A percentile compares a stretch with the other conserved stretches of the same genome.
Evolutionary conservation across 805 yeast species (phyloP).

Genomic region (Brettanomyces custersianus): DNA sequence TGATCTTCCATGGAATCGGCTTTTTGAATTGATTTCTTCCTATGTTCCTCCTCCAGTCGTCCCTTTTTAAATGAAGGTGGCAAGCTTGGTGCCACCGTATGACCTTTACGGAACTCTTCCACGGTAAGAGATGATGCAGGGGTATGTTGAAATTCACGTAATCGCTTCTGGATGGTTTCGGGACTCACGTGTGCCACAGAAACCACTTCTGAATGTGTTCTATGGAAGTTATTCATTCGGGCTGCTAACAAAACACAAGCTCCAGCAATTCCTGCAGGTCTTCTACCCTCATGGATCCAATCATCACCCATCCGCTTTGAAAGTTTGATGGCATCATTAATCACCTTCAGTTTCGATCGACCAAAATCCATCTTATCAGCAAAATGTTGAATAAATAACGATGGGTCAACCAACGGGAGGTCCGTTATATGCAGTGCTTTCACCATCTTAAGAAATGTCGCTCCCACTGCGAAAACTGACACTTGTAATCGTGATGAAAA

Average conservation of each 20-base stretch:
- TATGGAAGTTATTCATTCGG: constrained; percentile 88
- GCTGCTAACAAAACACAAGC: constrained; percentile 92
- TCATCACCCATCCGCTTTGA: constrained; percentile 90
- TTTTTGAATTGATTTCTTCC: constrained; percentile 19
- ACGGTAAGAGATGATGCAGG: constrained; percentile 67
- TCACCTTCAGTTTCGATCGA: constrained; percentile 62
- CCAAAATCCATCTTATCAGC: constrained; percentile 82
- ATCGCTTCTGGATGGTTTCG: constrained; percentile 82
- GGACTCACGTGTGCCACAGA: constrained; percentile 94
- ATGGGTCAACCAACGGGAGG: constrained; percentile 89
- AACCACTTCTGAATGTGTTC: constrained; percentile 89
- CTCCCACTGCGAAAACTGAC: constrained; percentile 90
- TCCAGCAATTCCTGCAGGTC: constrained; percentile 98
- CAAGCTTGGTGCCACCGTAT: constrained; percentile 35
- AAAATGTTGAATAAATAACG: constrained; percentile 87
- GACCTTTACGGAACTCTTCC: constrained; percentile 52
- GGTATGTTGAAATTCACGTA: constrained; percentile 80
- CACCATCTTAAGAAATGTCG: constrained; percentile 91
- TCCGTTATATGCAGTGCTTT: constrained; percentile 68
- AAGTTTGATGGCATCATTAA: constrained; percentile 76
- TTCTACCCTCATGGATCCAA: constrained; percentile 93
- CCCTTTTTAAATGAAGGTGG: constrained; percentile 81
- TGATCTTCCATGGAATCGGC: constrained; percentile 32
- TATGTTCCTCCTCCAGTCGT: constrained; percentile 36
- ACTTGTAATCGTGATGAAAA: constrained; percentile 85